A percentile compares a stretch with the other conserved stretches of the same genome.
Conservation (phyloP, 176 grass and related monocot species). For the Themeda triandra region DNA sequence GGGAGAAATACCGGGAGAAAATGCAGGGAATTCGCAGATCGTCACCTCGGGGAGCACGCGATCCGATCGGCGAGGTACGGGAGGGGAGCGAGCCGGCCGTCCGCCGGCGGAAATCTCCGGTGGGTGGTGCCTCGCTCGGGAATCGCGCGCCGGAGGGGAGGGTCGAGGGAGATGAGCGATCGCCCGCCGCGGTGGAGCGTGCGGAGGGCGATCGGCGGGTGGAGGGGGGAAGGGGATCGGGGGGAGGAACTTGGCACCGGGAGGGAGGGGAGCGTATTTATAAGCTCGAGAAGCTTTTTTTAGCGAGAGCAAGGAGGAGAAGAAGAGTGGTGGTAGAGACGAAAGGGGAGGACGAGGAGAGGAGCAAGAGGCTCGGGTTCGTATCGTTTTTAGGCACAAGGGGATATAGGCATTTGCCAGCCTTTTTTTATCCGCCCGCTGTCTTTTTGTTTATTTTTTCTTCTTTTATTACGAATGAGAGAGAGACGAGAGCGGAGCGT, state of each 20-base stretch:
- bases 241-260: slow-evolving; percentile 24
- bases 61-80: slow-evolving; percentile 45
- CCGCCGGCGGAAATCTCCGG: background rate
- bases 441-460: background rate
- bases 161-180: slow-evolving; percentile 38
- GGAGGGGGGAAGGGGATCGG: slow-evolving; percentile 40
- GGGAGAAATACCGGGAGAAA: background rate
- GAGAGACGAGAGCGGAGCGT: background rate
- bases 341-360: background rate
- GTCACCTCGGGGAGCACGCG: slow-evolving; percentile 47
- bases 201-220: slow-evolving; percentile 56
- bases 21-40: slow-evolving; percentile 23
- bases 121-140: slow-evolving; percentile 4
- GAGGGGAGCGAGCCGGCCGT: background rate
- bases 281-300: slow-evolving; percentile 46
- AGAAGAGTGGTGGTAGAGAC: background rate
- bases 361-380: slow-evolving; percentile 15
- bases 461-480: background rate
- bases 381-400: slow-evolving; percentile 23
- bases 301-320: slow-evolving; percentile 6
- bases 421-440: slow-evolving; percentile 3
- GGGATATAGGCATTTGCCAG: slow-evolving; percentile 10
- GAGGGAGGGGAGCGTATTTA: slow-evolving; percentile 30
- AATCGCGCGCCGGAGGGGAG: slow-evolving; percentile 24
- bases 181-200: slow-evolving; percentile 53